phyloP scores from a whole-genome alignment of 106 monocot genomes.

The Iris macrosiphon region DNA sequence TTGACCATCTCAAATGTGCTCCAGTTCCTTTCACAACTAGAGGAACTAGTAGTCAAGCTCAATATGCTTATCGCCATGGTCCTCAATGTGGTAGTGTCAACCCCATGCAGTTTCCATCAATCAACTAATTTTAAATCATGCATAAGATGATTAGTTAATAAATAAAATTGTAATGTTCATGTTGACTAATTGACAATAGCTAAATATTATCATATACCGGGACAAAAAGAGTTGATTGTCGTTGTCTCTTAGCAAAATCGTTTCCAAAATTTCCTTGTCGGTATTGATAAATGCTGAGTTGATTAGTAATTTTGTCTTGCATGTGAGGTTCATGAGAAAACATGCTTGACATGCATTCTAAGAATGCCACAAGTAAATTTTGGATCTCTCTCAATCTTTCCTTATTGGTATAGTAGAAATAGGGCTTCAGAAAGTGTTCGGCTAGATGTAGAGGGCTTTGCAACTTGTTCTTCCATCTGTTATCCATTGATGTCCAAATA shows the following conservation, averaged over 20 bases:
- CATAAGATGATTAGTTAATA: not conserved
- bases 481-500: not conserved
- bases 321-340: not conserved
- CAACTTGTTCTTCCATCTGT: not conserved
- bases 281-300: not conserved
- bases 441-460: not conserved
- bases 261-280: not conserved
- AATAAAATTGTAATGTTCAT: not conserved
- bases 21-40: not conserved
- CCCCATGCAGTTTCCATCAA: not conserved
- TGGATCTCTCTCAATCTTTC: not conserved
- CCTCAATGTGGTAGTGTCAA: not conserved
- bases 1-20: not conserved
- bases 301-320: not conserved
- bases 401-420: not conserved
- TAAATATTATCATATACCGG: not conserved
- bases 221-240: not conserved
- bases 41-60: slow-evolving; percentile 3
- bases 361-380: not conserved
- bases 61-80: not conserved
- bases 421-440: not conserved
- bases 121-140: not conserved
- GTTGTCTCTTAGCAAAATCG: not conserved
- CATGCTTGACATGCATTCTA: not conserved
- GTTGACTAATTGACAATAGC: not conserved